phyloP scores from a whole-genome alignment of 129 eudicot genomes.

The Mikania micrantha region DNA sequence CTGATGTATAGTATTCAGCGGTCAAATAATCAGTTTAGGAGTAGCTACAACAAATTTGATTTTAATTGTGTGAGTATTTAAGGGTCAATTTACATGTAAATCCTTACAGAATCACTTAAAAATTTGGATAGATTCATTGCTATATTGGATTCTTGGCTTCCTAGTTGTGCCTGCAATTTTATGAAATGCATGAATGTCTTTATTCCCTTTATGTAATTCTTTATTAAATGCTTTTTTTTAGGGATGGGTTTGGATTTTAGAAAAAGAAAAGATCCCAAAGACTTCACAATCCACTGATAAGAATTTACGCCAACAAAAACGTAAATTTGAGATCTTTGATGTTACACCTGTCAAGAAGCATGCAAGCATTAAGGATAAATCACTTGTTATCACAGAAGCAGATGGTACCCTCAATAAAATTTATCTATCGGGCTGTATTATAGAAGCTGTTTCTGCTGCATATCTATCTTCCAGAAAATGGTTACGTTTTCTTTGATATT shows the following conservation, averaged over 20 bases:
- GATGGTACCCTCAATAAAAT: constrained; percentile 52
- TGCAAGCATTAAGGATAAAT: constrained; percentile 72
- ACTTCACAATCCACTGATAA: constrained; percentile 33
- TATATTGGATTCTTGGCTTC: not conserved
- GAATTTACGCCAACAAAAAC: constrained; percentile 47
- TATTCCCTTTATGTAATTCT: not conserved
- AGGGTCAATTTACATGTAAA: not conserved
- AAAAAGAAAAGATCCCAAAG: constrained; percentile 60
- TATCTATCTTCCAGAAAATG: constrained; percentile 71
- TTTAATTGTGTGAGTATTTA: not conserved
- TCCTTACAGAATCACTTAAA: not conserved
- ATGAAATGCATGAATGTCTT: not conserved
- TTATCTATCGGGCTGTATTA: constrained; percentile 51
- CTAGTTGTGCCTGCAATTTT: not conserved
- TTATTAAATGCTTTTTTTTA: constrained; percentile 16
- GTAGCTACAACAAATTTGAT: too few relatives aligned
- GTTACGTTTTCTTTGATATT: constrained; percentile 29
- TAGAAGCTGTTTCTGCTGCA: constrained; percentile 92
- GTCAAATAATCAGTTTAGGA: too few relatives aligned
- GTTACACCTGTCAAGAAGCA: constrained; percentile 66
- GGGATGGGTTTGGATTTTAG: constrained; percentile 88
- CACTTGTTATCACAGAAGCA: constrained; percentile 48
- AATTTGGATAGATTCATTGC: too few relatives aligned
- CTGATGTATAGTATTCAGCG: too few relatives aligned
- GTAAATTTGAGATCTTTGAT: constrained; percentile 60